A percentile compares a stretch with the other conserved stretches of the same genome.
Conservation (phyloP, 768 basidiomycete genomes). For the Boletus reticuloceps region DNA sequence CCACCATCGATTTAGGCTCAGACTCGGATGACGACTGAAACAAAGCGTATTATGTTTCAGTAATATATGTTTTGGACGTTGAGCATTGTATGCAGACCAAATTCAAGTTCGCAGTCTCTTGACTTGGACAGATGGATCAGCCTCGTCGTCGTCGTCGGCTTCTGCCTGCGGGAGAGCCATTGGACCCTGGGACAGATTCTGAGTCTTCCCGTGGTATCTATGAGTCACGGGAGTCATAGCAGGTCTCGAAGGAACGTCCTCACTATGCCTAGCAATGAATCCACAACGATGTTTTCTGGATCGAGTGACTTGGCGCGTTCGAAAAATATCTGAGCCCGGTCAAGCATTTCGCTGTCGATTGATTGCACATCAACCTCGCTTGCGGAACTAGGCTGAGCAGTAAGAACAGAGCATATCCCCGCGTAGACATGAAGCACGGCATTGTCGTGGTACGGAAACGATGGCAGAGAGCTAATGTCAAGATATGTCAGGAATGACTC, state of each 20-base stretch:
- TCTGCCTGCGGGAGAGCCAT: slow-evolving; percentile 5
- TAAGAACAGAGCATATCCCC: slow-evolving; percentile 66
- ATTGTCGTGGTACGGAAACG: slow-evolving; percentile 85
- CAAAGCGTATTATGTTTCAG: not conserved
- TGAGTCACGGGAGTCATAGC: not conserved
- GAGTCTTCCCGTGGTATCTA: slow-evolving; percentile 11
- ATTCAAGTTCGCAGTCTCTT: slow-evolving; percentile 19
- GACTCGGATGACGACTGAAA: slow-evolving; percentile 56
- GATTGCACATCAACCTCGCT: slow-evolving; percentile 1
- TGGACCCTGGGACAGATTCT: slow-evolving; percentile 23
- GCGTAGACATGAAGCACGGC: slow-evolving; percentile 80
- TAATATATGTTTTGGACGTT: not conserved
- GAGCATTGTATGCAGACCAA: not conserved
- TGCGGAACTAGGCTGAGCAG: slow-evolving; percentile 40
- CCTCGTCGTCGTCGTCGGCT: slow-evolving; percentile 33
- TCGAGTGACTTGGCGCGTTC: slow-evolving; percentile 62
- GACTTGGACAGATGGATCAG: not conserved
- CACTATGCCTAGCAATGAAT: slow-evolving; percentile 55
- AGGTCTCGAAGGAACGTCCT: not conserved
- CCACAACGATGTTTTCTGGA: slow-evolving; percentile 51
- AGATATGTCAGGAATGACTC: slow-evolving; percentile 1
- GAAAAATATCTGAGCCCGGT: slow-evolving; percentile 55
- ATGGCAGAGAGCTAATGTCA: slow-evolving; percentile 69
- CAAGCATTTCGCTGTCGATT: slow-evolving; percentile 44
- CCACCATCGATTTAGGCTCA: slow-evolving; percentile 72